Evolutionary conservation across 495 filamentous ascomycete species (phyloP), one percentile per base, ranked within the genome.

Genomic region (Penicillium nucicola): DNA sequence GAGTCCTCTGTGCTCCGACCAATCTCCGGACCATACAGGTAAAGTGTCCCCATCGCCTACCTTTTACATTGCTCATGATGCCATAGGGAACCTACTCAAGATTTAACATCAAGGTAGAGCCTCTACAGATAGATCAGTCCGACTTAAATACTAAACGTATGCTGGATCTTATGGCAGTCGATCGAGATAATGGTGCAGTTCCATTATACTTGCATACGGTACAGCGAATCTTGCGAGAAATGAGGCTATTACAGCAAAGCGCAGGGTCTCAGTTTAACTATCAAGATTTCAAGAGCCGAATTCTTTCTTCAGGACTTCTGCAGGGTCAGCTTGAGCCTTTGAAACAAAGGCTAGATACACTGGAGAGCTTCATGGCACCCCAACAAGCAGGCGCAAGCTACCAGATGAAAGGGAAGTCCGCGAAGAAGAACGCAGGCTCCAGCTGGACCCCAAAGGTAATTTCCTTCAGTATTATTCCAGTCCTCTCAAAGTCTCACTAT

Each of bases 151-250:
- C 81, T 0, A 75, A 77, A 45, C 74, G 80, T 4, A 86, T 88
- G 80, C 60, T 84, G 30, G 79, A 82, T 35, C 75, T 90, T 4
- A 87, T 90, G 86, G 82, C 82, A 1, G 77, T 86, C 7, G 72
- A 69, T 5, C 65, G 74, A 8, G 65, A 65, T 12, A 64, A 72
- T 17, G 64, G 57, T 1, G 43, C 62, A 4, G 66, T 78, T 44
- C 82, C 86, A 0, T 69, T 91, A 3, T 90, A 90, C 61, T 74
- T 89, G 52, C 75, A 82, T 57, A 62, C 63, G 37, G 72, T 81
- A 1, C 64, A 79, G 38, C 74, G 77, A 5, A 78, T 88, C 20
- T 61, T 90, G n/a, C 73, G 80, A 22, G 72, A 87, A 18, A 71
- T 85, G 71, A 76, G 80, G 2, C 55, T 83, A 6, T 39, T 47